Base-by-base conservation (phyloP, 176 grass and related monocot genomes). In the Phyllostachys edulis region DNA sequence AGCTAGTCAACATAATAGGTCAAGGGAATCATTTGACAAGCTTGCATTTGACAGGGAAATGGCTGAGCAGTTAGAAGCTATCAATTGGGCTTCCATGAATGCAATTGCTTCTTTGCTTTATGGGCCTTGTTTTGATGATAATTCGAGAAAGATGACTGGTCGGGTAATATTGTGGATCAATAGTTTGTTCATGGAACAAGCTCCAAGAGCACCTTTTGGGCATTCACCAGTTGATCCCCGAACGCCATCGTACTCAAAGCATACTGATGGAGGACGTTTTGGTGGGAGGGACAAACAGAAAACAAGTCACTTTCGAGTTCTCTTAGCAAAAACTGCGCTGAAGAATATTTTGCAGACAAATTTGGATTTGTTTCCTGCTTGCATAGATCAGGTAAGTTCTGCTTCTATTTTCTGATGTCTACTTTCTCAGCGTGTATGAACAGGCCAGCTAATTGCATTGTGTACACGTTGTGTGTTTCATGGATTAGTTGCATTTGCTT, bases 61-160 rank as follows among this genome's bases (percentile, higher is more conserved):
- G 68, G 65, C 89, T 68, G 93, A 98, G 76, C 96, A 98, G 81
- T 82, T 91, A 69, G 96, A 98, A 77, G 96, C 93, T 23, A 87
- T 95, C 71, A 94, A 98, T 38, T 98, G 96, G 96, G 92, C 91
- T 78, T 91, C 96, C 10, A 92, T 95, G 89, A 95, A 95, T 90
- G 91, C 96, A 16, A 92, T 98, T 87, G 87, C 96, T 65, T 95
- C 96, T 71, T 90, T 98, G 65, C 87, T 98, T 77, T 98, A 92
- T 83, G 96, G 93, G 18, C 89, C 96, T 81, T 98, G 93, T 83
- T 98, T 98, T 81, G 96, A 98, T 98, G 96, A 98, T 76, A 98
- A 95, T 87, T 85, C 93, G 40, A 98, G 96, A 85, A 98, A 98
- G 74, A 89, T 98, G 91, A 80, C 73, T 71, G 96, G 96, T 41